Base-by-base conservation (phyloP, 441 rosid species). In the Syzygium syzygioides region DNA sequence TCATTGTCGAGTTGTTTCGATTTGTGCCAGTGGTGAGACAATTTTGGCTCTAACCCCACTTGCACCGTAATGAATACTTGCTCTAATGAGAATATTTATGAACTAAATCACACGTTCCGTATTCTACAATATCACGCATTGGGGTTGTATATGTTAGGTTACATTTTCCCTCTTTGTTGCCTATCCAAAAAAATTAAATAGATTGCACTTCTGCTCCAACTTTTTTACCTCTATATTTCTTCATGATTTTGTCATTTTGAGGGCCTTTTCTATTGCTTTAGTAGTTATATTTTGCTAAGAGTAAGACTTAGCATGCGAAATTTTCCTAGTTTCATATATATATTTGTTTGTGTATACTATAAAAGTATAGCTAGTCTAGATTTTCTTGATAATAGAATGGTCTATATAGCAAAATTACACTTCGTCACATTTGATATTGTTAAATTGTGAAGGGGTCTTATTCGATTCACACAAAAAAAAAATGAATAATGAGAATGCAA, bases 1-100 rank as follows among this genome's bases (percentile, higher is more conserved):
- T 66, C 7, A 68, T 19, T 6, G 4, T 57, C 6, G 14, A 25
- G 62, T 18, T 34, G 20, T 34, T 34, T 19, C 26, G 2, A 10
- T 8, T 71, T 71, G 28, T 34, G 50, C 1, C 1, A 0, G 6
- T 20, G 0, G 7, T 4, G 13, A 68, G 79, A 34, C 28, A 71
- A 34, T 71, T 71, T 19, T 20, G 5, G 8, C 13, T 23, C 8
- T 19, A 71, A 19, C 8, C 26, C 28, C 48, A 19, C 28, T 34
- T 71, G 28, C 48, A 19, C 26, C 7, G 0, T 34, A 19, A 34
- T 5, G 13, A 34, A 68, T 4, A 34, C 26, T 68, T 8, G 7
- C 79, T 10, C 34, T 68, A 34, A 68, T 19, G 28, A 68, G 4
- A 68, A 68, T 19, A 19, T 18, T 9, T 66, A 32, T 66, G 14